phyloP scores from a whole-genome alignment of 371 early-diverging fungal species.

The Catenaria anguillulae region DNA sequence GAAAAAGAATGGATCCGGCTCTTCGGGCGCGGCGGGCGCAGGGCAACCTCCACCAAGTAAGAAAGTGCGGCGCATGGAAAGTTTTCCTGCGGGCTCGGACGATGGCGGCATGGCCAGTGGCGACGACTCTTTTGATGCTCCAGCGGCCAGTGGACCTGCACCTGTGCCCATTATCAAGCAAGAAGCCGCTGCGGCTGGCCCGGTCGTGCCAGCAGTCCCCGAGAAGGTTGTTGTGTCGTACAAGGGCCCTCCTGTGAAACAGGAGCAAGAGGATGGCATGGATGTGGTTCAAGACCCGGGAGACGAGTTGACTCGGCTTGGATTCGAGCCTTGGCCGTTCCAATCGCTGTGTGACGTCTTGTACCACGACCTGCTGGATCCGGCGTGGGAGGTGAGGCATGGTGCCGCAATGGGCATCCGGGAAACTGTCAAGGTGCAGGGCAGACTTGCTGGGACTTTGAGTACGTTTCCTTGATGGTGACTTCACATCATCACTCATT shows the following conservation, averaged over 20 bases:
- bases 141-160: slow-evolving; percentile 10
- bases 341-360: slow-evolving; percentile 77
- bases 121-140: too few species aligned
- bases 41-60: neutral
- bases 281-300: too few species aligned
- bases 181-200: too few species aligned
- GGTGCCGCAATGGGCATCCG: slow-evolving; percentile 91
- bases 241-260: slow-evolving; percentile 11
- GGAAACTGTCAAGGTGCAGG: slow-evolving; percentile 72
- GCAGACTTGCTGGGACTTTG: slow-evolving; percentile 62
- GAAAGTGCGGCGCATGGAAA: slow-evolving; percentile 12
- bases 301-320: too few species aligned
- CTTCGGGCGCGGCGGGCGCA: too few species aligned
- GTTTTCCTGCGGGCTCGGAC: slow-evolving; percentile 6
- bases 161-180: slow-evolving; percentile 55
- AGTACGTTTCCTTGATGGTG: slow-evolving; percentile 18
- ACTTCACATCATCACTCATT: too few species aligned
- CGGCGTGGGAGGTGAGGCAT: slow-evolving; percentile 88
- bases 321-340: slow-evolving; percentile 73
- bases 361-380: slow-evolving; percentile 73
- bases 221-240: neutral
- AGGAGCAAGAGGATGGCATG: too few species aligned
- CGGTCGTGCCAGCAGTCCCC: too few species aligned
- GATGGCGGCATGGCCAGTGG: too few species aligned
- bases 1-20: neutral